Evolutionary conservation across 2,329 filamentous ascomycete species (phyloP).

Genomic region (Colletotrichum neosansevieriae): DNA sequence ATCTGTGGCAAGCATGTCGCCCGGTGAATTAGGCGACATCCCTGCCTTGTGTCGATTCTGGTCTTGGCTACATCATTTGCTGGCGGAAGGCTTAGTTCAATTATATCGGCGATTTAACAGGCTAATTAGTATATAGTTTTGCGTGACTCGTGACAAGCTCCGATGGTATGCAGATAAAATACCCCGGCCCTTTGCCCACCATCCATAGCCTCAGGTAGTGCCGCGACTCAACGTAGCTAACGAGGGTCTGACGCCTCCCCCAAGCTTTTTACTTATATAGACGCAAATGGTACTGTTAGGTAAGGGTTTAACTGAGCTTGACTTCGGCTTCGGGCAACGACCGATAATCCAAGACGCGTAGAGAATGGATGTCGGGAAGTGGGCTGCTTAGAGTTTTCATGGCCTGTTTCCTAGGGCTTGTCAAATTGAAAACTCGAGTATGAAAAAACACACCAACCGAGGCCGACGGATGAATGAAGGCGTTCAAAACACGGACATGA

Average conservation of each 20-base stretch:
- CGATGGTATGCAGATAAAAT: too few species aligned
- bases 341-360: neutral
- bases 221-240: too few species aligned
- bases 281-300: neutral
- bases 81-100: neutral
- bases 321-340: neutral
- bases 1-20: slow-evolving; percentile 2
- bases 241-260: too few species aligned
- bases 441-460: neutral
- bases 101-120: neutral
- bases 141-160: neutral
- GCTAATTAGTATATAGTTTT: accelerated
- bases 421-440: neutral
- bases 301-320: neutral
- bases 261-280: too few species aligned
- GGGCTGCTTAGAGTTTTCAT: too few species aligned
- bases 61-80: neutral
- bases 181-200: too few species aligned
- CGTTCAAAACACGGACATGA: neutral
- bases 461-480: neutral
- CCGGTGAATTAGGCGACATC: neutral
- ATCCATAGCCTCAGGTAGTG: too few species aligned
- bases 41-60: neutral
- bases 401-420: too few species aligned
- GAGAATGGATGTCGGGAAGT: too few species aligned